Conservation (phyloP, 2,329 filamentous ascomycete species). For the Hypoxylon sp. region DNA sequence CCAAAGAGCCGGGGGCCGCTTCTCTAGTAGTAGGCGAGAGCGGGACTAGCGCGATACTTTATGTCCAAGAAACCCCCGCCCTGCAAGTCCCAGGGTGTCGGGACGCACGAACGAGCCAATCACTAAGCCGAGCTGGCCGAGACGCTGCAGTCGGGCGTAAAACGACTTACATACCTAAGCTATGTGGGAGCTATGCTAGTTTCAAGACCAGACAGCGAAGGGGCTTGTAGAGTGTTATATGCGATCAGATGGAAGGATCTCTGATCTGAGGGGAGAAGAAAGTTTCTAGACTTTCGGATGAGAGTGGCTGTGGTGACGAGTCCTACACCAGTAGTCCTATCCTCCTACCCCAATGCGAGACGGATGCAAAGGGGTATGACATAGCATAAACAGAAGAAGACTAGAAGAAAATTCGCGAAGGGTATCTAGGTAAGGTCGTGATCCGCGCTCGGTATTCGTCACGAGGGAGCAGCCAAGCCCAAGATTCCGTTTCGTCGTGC, state of each 20-base stretch:
- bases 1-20: background rate
- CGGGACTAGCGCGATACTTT: slow-evolving; percentile 8
- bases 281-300: background rate
- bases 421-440: background rate
- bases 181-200: slow-evolving; percentile 12
- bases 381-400: slow-evolving; percentile 5
- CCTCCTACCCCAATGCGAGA: too few species aligned
- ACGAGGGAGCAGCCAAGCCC: background rate
- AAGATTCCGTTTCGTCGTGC: background rate
- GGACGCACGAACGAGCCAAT: slow-evolving; percentile 39
- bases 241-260: background rate
- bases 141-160: slow-evolving; percentile 34
- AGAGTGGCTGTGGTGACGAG: background rate
- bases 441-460: slow-evolving; percentile 2
- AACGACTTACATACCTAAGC: too few species aligned
- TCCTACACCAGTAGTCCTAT: background rate
- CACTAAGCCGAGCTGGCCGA: slow-evolving; percentile 3
- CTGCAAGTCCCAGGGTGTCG: slow-evolving; percentile 47
- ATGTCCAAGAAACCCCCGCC: slow-evolving; percentile 25
- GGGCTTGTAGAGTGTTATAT: too few species aligned
- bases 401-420: background rate
- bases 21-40: slow-evolving; percentile 9
- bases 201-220: background rate
- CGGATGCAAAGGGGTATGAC: background rate
- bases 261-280: background rate